phyloP scores from a whole-genome alignment of 192 early-diverging fungal genomes.

The Podila verticillata region DNA sequence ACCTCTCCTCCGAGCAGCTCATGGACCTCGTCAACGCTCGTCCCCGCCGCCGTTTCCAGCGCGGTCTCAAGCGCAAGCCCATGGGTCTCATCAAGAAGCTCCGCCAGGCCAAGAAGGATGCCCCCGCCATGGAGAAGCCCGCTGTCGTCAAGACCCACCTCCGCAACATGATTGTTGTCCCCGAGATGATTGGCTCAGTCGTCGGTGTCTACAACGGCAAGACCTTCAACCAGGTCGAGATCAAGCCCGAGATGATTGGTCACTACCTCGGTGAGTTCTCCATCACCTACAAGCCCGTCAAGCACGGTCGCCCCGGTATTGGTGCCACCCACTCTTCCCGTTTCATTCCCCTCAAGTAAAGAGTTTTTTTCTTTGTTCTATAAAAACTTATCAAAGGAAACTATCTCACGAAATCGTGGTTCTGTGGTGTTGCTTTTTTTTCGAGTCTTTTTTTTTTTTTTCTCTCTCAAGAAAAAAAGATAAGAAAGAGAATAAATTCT shows the following conservation, averaged over 20 bases:
- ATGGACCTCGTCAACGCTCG: conserved; percentile 94
- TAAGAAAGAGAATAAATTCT: too few species aligned
- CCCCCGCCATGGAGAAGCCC: conserved; percentile 91
- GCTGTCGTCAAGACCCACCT: conserved; percentile 97
- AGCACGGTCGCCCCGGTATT: conserved; percentile 95
- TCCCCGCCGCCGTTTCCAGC: conserved; percentile 97
- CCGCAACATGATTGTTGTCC: conserved; percentile 99
- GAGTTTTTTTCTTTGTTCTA: too few species aligned
- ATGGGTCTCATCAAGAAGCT: conserved; percentile 99
- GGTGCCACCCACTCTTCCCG: conserved; percentile 94
- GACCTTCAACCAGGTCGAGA: conserved; percentile 99
- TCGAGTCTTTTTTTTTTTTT: too few species aligned
- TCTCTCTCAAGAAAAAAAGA: too few species aligned
- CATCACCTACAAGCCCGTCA: conserved; percentile 99
- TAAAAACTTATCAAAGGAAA: too few species aligned
- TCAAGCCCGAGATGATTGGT: conserved; percentile 97
- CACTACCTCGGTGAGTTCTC: conserved; percentile 98
- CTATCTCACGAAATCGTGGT: too few species aligned
- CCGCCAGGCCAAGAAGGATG: conserved; percentile 96
- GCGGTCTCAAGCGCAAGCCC: conserved; percentile 98
- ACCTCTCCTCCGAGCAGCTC: conserved; percentile 91
- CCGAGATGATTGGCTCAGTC: conserved; percentile 98
- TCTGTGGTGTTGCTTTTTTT: too few species aligned
- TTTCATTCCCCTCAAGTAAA: conserved; percentile 91
- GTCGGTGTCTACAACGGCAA: conserved; percentile 99